Evolutionary conservation across 306 rosid species (phyloP).

Genomic region (Dicorynia guianensis): DNA sequence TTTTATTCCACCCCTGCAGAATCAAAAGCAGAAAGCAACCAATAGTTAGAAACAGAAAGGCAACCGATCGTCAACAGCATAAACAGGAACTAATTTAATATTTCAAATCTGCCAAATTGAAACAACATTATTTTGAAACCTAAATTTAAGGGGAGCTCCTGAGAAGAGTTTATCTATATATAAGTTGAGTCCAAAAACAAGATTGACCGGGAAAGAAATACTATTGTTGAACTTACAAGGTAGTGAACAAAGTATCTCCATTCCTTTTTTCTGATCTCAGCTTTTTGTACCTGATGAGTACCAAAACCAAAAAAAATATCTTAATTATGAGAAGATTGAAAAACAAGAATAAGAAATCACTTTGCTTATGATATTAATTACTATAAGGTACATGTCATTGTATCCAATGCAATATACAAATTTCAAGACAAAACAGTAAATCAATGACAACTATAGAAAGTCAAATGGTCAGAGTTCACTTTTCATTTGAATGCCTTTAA

Average conservation of each 20-base stretch:
- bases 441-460: background rate
- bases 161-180: constrained; percentile 12
- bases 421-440: constrained; percentile 31
- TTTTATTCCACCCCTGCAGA: constrained; percentile 99
- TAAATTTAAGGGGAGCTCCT: constrained; percentile 5
- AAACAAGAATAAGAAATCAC: background rate
- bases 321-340: background rate
- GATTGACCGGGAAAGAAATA: constrained; percentile 6
- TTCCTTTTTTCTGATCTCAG: constrained; percentile 81
- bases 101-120: constrained; percentile 19
- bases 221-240: constrained; percentile 70
- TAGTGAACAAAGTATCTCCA: constrained; percentile 98
- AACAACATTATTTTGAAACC: constrained; percentile 20
- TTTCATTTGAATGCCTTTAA: background rate
- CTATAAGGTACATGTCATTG: constrained; percentile 14
- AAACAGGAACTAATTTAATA: constrained; percentile 25
- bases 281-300: constrained; percentile 78
- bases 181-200: constrained; percentile 11
- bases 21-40: constrained; percentile 33
- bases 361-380: background rate
- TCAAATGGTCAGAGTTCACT: background rate
- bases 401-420: constrained; percentile 1
- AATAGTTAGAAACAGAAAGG: constrained; percentile 7
- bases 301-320: constrained; percentile 32
- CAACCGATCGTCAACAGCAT: constrained; percentile 37